phyloP scores from a whole-genome alignment of 345 rosid genomes.

The Mercurialis annua region DNA sequence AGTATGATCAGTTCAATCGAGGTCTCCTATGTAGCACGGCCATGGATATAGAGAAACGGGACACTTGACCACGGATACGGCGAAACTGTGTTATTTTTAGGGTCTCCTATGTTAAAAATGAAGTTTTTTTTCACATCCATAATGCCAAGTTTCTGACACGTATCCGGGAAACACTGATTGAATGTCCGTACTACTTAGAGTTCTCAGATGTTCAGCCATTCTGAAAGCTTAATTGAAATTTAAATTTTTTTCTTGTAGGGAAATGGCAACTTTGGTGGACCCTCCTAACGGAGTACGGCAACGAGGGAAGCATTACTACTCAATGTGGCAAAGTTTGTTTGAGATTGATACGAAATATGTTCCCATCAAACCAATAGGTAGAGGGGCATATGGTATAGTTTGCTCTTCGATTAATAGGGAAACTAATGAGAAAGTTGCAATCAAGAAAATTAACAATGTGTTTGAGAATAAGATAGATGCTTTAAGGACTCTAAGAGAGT shows the following conservation, averaged over 20 bases:
- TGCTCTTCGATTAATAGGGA: constrained; percentile 77
- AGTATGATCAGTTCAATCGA: too few relatives aligned
- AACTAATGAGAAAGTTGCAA: constrained; percentile 75
- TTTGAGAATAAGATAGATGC: constrained; percentile 69
- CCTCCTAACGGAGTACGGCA: constrained; percentile 60
- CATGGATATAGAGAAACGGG: too few relatives aligned
- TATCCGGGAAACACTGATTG: too few relatives aligned
- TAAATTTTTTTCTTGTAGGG: constrained; percentile 21
- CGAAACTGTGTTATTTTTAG: too few relatives aligned
- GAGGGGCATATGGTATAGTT: constrained; percentile 84
- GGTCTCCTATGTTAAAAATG: too few relatives aligned
- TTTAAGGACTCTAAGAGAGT: constrained; percentile 64
- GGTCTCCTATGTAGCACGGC: too few relatives aligned
- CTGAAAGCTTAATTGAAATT: not conserved
- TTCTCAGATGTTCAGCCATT: too few relatives aligned
- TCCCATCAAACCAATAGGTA: constrained; percentile 80
- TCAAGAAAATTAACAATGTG: constrained; percentile 73
- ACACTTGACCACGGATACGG: too few relatives aligned
- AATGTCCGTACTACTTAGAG: too few relatives aligned
- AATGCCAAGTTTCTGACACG: too few relatives aligned
- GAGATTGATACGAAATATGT: constrained; percentile 78
- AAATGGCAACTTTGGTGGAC: constrained; percentile 73
- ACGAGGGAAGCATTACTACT: constrained; percentile 67
- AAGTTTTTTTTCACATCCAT: too few relatives aligned
- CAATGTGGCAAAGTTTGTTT: constrained; percentile 74